Percentiles rank a stretch among this genome's conserved stretches.
Evolutionary conservation across 192 early-diverging fungal species (phyloP).

Genomic region (Mortierella alpina): DNA sequence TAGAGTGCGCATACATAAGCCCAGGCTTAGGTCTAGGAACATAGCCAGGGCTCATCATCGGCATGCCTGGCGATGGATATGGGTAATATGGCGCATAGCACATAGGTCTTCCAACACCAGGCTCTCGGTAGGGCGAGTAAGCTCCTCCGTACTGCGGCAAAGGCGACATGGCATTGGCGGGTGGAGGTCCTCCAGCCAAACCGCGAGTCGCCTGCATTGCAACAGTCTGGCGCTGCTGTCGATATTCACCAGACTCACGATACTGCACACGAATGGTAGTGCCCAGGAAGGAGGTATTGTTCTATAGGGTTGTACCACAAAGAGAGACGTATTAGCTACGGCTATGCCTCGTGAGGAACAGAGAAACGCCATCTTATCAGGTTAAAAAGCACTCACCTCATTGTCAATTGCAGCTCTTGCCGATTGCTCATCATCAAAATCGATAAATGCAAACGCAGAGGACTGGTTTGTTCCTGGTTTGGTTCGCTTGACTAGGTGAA

Average conservation of each 20-base stretch:
- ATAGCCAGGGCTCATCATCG: conserved; percentile 3
- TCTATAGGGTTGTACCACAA: conserved; percentile 10
- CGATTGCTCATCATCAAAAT: conserved; percentile 59
- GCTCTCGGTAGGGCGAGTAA: conserved; percentile 8
- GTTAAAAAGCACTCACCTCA: conserved; percentile 50
- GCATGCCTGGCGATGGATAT: conserved; percentile 17
- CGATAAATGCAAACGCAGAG: conserved; percentile 76
- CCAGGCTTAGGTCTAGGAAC: background rate
- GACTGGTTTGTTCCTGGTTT: conserved; percentile 24
- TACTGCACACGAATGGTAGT: conserved; percentile 46
- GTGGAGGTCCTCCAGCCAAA: background rate
- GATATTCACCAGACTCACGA: conserved; percentile 42
- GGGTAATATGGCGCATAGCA: conserved; percentile 22
- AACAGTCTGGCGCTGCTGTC: conserved; percentile 28
- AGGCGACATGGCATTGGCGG: background rate
- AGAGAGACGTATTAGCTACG: too few species aligned
- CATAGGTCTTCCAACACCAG: conserved; percentile 8
- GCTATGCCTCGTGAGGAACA: background rate
- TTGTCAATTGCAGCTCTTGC: conserved; percentile 62
- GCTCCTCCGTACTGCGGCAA: background rate
- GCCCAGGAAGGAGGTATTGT: conserved; percentile 35
- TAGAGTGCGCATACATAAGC: conserved; percentile 7
- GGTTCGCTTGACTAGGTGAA: conserved; percentile 63
- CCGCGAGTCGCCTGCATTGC: conserved; percentile 20
- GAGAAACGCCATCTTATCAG: too few species aligned